Conservation (phyloP, 1,284 basidiomycete species). For the Gomphus sp. region DNA sequence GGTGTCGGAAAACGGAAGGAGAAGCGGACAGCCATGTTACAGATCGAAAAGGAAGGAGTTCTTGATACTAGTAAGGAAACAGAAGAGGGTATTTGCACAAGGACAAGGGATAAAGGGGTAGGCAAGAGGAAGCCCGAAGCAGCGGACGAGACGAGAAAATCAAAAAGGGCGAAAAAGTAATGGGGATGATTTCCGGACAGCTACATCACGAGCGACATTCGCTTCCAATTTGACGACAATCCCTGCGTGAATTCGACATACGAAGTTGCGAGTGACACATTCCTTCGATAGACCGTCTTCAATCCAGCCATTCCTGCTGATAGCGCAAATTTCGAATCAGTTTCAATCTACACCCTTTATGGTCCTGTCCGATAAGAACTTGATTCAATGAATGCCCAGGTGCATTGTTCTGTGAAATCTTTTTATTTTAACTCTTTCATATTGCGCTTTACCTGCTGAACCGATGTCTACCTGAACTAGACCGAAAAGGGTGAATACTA, state of each 20-base stretch:
- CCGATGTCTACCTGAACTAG: too few relatives aligned
- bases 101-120: background rate
- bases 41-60: background rate
- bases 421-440: too few relatives aligned
- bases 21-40: background rate
- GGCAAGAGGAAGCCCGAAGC: background rate
- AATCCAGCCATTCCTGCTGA: background rate
- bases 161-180: slow-evolving; percentile 2
- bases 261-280: background rate
- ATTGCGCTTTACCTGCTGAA: too few relatives aligned
- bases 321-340: background rate
- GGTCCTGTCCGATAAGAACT: too few relatives aligned
- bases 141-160: slow-evolving; percentile 1
- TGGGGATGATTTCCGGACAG: background rate
- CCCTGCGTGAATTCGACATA: background rate
- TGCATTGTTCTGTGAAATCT: too few relatives aligned
- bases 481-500: too few relatives aligned
- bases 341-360: background rate
- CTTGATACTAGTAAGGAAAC: background rate
- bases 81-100: background rate
- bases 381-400: too few relatives aligned
- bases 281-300: background rate
- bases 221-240: background rate
- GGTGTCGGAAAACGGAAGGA: background rate
- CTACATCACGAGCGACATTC: background rate